Conservation (phyloP, 208 protist species). For the Acanthamoeba culbertsoni region DNA sequence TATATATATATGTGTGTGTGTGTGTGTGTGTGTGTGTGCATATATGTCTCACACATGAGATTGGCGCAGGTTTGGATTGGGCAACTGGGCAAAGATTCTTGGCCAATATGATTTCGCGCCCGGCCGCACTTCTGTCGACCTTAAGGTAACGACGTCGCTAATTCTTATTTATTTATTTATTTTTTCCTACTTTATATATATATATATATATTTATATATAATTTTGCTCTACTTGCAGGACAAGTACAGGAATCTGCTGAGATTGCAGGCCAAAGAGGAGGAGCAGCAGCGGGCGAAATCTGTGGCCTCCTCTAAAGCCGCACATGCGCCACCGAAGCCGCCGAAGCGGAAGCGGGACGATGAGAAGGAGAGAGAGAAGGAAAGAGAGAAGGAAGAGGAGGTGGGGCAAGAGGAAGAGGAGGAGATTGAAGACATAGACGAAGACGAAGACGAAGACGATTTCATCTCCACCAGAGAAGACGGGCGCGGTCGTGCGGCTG, state of each 20-base stretch:
- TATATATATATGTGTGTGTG: neutral
- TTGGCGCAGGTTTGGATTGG: neutral
- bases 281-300: neutral
- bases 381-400: neutral
- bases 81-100: neutral
- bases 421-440: neutral
- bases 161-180: neutral
- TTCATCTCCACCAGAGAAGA: neutral
- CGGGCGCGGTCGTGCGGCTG: neutral
- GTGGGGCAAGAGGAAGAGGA: neutral
- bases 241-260: conserved; percentile 36
- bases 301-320: neutral
- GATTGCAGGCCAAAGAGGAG: conserved; percentile 20
- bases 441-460: neutral
- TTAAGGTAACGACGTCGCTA: neutral
- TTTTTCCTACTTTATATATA: neutral
- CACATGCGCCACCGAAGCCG: neutral
- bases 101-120: neutral
- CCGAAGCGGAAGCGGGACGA: neutral
- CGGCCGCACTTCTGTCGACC: conserved; percentile 5
- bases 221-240: neutral
- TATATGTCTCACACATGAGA: neutral
- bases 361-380: neutral
- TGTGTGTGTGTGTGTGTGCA: neutral
- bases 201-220: too few relatives aligned